Evolutionary conservation across 1,139 yeast genomes (phyloP), one percentile per base, ranked within the genome.

Genomic region (Lodderomyces pseudojiufengensis): DNA sequence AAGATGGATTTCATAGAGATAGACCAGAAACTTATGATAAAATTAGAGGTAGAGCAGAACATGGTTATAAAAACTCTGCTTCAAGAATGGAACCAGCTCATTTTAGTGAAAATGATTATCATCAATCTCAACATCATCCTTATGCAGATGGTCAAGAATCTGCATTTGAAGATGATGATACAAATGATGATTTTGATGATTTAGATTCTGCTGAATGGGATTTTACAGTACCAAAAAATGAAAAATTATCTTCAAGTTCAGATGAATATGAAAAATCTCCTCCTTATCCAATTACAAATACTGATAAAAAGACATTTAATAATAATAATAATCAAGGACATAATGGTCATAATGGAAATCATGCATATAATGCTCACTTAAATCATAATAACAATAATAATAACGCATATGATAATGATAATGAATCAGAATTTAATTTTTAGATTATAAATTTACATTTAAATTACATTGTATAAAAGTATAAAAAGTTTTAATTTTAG

Each of bases 401-500:
- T 18, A 18, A n/a, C n/a, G n/a, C n/a, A n/a, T 31, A 33, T 14
- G 41, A 37, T 30, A 41, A 27, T 12, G 54, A 50, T 29, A 41
- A 43, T 30, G 48, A 42, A 14, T 42, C 48, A 18, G 54, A 50
- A 33, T 50, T 50, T 38, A 50, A 50, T 27, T 50, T 50, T 32
- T 50, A 42, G 34, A 16, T 22, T n/a, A n/a, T n/a, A n/a, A n/a
- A n/a, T n/a, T n/a, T n/a, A n/a, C n/a, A n/a, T n/a, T n/a, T n/a
- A n/a, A n/a, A n/a, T n/a, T n/a, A n/a, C n/a, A n/a, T n/a, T n/a
- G n/a, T n/a, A n/a, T n/a, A n/a, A n/a, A n/a, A n/a, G n/a, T n/a
- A n/a, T n/a, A n/a, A n/a, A n/a, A n/a, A n/a, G n/a, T n/a, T n/a
- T n/a, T n/a, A n/a, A n/a, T n/a, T n/a, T n/a, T n/a, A n/a, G n/a